Percentiles rank a stretch among this genome's conserved stretches.
These are phyloP conservation scores for Serendipita vermifera DNA, from an alignment of 768 basidiomycete species.

Conservation along the genomic window DNA sequence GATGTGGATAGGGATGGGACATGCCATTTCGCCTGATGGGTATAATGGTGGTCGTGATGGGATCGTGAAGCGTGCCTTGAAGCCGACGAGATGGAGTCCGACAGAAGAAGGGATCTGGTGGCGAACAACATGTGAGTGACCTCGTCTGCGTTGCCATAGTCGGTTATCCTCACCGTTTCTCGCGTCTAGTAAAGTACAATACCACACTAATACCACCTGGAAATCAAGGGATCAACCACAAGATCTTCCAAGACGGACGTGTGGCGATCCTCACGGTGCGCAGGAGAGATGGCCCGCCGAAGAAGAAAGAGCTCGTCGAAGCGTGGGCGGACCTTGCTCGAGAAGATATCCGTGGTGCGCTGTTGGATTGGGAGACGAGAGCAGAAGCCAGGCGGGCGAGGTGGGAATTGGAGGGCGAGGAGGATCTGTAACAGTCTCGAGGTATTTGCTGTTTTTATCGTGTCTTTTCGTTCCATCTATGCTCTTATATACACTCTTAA, in stretches of 20 bases:
- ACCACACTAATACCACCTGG: constrained; percentile 41
- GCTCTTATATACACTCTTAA: too few relatives aligned
- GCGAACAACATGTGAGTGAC: constrained; percentile 39
- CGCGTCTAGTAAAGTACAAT: background rate
- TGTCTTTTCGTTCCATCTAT: too few relatives aligned
- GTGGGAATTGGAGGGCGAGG: too few relatives aligned
- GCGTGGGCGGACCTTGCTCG: background rate
- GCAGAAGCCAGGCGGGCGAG: too few relatives aligned
- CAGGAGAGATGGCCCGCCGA: constrained; percentile 8
- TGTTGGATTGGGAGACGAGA: too few relatives aligned
- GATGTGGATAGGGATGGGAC: constrained; percentile 21
- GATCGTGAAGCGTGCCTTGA: constrained; percentile 51
- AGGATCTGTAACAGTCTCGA: too few relatives aligned
- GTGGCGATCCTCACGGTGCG: constrained; percentile 64
- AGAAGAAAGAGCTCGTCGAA: background rate
- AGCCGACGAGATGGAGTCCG: constrained; percentile 29
- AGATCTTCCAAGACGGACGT: constrained; percentile 65
- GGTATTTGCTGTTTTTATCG: too few relatives aligned
- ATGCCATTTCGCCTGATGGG: constrained; percentile 63
- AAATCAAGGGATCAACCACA: constrained; percentile 52
- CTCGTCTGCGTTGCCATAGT: too few relatives aligned
- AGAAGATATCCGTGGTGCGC: too few relatives aligned
- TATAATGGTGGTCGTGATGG: constrained; percentile 75
- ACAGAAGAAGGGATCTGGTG: constrained; percentile 56
- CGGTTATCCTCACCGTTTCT: background rate